Evolutionary conservation across 805 yeast species (phyloP), one percentile per base, ranked within the genome.

Genomic region (Sungouiella blattae): DNA sequence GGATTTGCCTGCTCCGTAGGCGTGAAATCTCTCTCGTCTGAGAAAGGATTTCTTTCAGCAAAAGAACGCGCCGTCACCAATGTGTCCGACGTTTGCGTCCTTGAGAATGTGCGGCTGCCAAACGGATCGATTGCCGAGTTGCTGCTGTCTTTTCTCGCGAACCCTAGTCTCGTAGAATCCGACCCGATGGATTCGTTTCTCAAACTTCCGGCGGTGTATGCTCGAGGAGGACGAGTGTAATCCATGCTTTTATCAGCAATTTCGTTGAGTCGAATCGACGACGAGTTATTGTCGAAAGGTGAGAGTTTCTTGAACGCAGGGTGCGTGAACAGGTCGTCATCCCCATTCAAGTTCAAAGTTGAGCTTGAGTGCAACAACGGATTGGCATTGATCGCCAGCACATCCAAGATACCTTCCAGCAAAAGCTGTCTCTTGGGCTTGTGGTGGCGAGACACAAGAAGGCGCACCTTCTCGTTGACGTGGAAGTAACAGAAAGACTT

Each of bases 401-500:
- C 35, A 32, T 57, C 47, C 36, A 60, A 44, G 18, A 60, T 44
- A 6, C 65, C 64, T 36, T 53, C 54, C 17, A 52, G 53, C 26
- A 62, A 45, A 26, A 64, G 53, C 41, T 60, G 64, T 18, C 44
- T 45, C 43, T 55, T 58, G 11, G 69, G 53, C 46, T 60, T 62
- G 49, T 64, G 70, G 45, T 64, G 53, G 36, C 60, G 62, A 36
- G 55, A 58, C 3, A 79, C 80, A 40, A 82, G 55, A 18, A 57
- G 52, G 37, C 78, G 73, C 15, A 83, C 78, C 20, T 74, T 70
- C 20, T 70, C 67, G 52, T 80, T 80, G 33, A 82, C 78, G 21
- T 76, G 67, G 8, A 65, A 49, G 53, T 82, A 78, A 50, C 85
- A 81, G 55, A 72, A 82, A 41, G 76, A 77, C 46, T 76, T 80